Conservation (phyloP, 1,284 basidiomycete species). For the Moesziomyces globuligerus region DNA sequence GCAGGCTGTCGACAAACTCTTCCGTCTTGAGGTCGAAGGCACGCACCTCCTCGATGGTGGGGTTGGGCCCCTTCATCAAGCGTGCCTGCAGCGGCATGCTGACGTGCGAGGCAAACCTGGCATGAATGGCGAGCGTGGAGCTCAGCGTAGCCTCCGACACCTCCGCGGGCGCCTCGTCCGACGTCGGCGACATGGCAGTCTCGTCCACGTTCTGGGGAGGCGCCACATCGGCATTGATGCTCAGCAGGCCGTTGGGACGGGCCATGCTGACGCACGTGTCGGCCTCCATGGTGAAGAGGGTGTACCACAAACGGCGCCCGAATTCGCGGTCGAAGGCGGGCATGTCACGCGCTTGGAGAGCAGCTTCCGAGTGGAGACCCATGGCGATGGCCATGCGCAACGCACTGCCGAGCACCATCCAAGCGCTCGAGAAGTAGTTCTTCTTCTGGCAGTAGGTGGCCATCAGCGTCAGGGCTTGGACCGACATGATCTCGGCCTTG, state of each 20-base stretch:
- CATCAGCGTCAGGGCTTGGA: conserved; percentile 45
- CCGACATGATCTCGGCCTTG: conserved; percentile 46
- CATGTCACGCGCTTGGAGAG: conserved; percentile 33
- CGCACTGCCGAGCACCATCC: conserved; percentile 50
- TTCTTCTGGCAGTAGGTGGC: conserved; percentile 53
- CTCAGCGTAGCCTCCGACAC: conserved; percentile 33
- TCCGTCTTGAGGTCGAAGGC: conserved; percentile 46
- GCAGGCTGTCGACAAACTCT: conserved; percentile 45
- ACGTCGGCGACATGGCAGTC: conserved; percentile 40
- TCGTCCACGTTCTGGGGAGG: conserved; percentile 47
- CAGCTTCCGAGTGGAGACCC: conserved; percentile 43
- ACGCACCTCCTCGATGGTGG: conserved; percentile 47
- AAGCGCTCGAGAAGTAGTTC: conserved; percentile 38
- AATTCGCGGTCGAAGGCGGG: conserved; percentile 46
- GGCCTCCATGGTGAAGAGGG: conserved; percentile 52
- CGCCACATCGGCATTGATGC: conserved; percentile 43
- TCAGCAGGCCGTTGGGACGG: conserved; percentile 41
- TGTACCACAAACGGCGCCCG: conserved; percentile 44
- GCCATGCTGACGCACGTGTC: conserved; percentile 48
- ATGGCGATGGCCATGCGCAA: conserved; percentile 52
- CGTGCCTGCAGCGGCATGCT: conserved; percentile 45
- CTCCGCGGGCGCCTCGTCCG: conserved; percentile 30
- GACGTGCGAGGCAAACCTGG: conserved; percentile 46
- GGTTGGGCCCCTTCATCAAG: conserved; percentile 38
- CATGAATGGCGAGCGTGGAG: conserved; percentile 44